phyloP scores from a whole-genome alignment of 495 filamentous ascomycete species.

The Trichoderma erinaceum region DNA sequence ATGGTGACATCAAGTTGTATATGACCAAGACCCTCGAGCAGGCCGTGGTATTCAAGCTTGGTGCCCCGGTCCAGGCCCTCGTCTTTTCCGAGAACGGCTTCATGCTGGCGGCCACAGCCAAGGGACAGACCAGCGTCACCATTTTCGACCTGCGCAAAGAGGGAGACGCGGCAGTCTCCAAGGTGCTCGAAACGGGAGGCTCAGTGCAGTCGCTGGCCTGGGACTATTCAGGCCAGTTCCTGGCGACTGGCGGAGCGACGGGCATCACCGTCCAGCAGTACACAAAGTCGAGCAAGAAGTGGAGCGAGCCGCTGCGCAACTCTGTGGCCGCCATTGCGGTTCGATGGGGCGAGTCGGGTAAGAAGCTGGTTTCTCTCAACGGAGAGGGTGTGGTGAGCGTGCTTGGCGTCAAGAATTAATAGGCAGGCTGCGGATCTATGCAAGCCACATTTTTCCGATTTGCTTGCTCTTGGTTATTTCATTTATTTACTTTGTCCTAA shows the following conservation, averaged over 20 bases:
- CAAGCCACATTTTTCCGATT: not conserved
- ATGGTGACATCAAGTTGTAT: conserved; percentile 78
- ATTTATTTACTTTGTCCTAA: not conserved
- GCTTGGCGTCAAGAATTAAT: conserved; percentile 37
- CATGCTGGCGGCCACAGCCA: conserved; percentile 75
- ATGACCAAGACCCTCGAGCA: conserved; percentile 66
- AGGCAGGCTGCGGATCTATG: not conserved
- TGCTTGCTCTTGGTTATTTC: not conserved
- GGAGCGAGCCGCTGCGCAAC: conserved; percentile 78
- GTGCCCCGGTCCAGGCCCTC: conserved; percentile 62
- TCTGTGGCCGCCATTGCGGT: conserved; percentile 67
- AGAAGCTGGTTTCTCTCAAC: conserved; percentile 66
- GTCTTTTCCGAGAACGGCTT: conserved; percentile 97
- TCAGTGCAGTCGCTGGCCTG: conserved; percentile 66
- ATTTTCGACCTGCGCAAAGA: conserved; percentile 90
- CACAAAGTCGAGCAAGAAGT: conserved; percentile 71
- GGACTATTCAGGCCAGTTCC: conserved; percentile 94
- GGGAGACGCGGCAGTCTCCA: conserved; percentile 65
- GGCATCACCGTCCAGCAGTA: conserved; percentile 86
- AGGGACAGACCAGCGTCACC: conserved; percentile 65
- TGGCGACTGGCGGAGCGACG: conserved; percentile 72
- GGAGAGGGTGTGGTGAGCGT: conserved; percentile 67
- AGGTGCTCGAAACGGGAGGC: conserved; percentile 76
- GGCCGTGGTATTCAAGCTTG: conserved; percentile 63
- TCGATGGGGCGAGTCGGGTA: conserved; percentile 70